A percentile compares a stretch with the other conserved stretches of the same genome.
Conservation (phyloP, 2,329 filamentous ascomycete species). For the Fusarium nodosum region DNA sequence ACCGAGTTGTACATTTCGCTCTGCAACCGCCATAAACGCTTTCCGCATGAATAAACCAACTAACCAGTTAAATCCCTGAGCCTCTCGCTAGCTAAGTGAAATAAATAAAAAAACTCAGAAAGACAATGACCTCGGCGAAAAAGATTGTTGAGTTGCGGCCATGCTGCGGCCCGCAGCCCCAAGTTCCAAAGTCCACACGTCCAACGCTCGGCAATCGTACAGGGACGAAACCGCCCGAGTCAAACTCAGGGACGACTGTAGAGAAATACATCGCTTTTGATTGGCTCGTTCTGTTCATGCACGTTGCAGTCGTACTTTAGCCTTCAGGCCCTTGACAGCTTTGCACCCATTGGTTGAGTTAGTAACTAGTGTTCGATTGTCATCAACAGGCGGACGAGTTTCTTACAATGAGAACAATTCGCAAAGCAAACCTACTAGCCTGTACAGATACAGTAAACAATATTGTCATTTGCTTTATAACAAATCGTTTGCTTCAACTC, state of each 20-base stretch:
- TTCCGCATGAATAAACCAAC: neutral
- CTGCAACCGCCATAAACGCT: constrained; percentile 1
- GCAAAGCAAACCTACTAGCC: too few species aligned
- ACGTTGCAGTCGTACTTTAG: constrained; percentile 7
- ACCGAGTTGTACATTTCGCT: neutral
- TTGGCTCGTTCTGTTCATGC: constrained; percentile 26
- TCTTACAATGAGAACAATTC: neutral
- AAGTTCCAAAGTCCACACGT: constrained; percentile 14
- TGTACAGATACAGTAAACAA: neutral
- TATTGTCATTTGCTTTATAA: neutral
- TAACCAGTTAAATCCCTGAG: neutral
- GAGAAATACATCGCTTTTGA: constrained; percentile 43
- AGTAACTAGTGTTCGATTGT: neutral
- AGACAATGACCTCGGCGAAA: neutral
- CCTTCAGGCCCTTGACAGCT: constrained; percentile 16
- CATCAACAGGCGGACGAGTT: constrained; percentile 2
- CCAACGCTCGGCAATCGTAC: constrained; percentile 1
- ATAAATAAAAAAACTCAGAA: neutral
- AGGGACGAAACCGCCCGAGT: constrained; percentile 35
- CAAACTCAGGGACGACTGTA: constrained; percentile 35
- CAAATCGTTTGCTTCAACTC: neutral
- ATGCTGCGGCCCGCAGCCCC: constrained; percentile 27
- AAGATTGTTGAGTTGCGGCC: constrained; percentile 15
- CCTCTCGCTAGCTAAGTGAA: neutral
- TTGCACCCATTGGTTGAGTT: constrained; percentile 10